These are phyloP conservation scores for Aspergillus homomorphus DNA, from an alignment of 495 filamentous ascomycete species.

Conservation along the genomic window DNA sequence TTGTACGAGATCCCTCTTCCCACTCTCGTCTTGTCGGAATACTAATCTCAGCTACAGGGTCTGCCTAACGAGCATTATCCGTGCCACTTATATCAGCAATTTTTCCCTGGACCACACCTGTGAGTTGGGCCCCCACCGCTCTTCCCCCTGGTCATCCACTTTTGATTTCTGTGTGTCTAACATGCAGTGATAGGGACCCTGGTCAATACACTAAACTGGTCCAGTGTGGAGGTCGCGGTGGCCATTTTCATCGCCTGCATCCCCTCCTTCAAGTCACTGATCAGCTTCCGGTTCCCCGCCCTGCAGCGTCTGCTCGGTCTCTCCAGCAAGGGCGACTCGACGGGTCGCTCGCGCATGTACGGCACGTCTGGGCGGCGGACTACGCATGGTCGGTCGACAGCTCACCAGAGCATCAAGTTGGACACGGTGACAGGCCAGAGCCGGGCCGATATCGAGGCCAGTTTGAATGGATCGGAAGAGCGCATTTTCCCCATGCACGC, in stretches of 20 bases:
- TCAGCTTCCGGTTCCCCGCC: constrained; percentile 3
- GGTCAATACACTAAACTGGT: constrained; percentile 2
- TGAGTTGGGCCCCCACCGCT: constrained; percentile 3
- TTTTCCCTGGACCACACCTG: constrained; percentile 23
- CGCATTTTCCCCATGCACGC: background rate
- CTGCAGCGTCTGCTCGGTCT: background rate
- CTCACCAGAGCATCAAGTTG: background rate
- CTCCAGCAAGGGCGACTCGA: constrained; percentile 2
- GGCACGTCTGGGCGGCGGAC: background rate
- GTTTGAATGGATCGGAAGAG: background rate
- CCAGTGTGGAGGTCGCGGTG: constrained; percentile 1
- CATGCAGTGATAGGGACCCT: background rate
- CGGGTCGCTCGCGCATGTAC: background rate
- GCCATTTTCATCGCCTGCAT: constrained; percentile 5
- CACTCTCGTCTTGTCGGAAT: background rate
- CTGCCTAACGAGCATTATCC: constrained; percentile 22
- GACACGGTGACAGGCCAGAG: background rate
- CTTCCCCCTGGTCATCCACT: background rate
- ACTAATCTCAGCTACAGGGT: constrained; percentile 13
- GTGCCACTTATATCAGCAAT: constrained; percentile 18
- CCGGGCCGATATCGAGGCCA: background rate
- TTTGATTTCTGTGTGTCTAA: background rate
- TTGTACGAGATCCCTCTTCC: constrained; percentile 21
- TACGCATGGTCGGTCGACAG: background rate
- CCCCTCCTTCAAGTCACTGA: background rate